These are phyloP conservation scores for Gossypium rotundifolium DNA, from an alignment of 345 rosid species.

Conservation along the genomic window DNA sequence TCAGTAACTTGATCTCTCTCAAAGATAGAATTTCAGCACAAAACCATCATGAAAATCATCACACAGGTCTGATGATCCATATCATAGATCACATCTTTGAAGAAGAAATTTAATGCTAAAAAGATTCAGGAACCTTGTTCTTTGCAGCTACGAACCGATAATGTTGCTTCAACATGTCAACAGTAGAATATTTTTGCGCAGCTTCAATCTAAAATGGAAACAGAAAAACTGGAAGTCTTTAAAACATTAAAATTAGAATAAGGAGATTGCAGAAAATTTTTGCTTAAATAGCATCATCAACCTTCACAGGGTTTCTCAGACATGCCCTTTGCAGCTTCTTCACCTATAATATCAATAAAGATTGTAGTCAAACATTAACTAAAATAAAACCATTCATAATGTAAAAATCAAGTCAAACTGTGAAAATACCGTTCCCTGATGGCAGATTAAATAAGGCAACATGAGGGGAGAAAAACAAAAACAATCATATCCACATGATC, in stretches of 20 bases:
- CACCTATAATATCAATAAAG: conserved; percentile 43
- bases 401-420: neutral
- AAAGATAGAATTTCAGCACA: neutral
- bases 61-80: neutral
- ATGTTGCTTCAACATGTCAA: conserved; percentile 83
- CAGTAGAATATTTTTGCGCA: conserved; percentile 84
- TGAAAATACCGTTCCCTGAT: neutral
- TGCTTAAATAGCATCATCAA: conserved; percentile 16
- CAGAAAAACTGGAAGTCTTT: conserved; percentile 8
- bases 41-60: neutral
- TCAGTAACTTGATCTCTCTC: neutral
- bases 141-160: conserved; percentile 69
- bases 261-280: neutral
- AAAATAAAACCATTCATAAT: neutral
- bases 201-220: conserved; percentile 68
- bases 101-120: neutral
- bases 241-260: conserved; percentile 7
- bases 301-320: conserved; percentile 88
- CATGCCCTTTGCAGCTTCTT: conserved; percentile 90
- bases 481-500: neutral
- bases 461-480: neutral
- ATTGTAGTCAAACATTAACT: conserved; percentile 9
- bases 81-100: neutral
- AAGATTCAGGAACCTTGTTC: conserved; percentile 59
- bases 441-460: neutral